Base-by-base conservation (phyloP, 179 eudicot genomes). In the Actinidia arguta region DNA sequence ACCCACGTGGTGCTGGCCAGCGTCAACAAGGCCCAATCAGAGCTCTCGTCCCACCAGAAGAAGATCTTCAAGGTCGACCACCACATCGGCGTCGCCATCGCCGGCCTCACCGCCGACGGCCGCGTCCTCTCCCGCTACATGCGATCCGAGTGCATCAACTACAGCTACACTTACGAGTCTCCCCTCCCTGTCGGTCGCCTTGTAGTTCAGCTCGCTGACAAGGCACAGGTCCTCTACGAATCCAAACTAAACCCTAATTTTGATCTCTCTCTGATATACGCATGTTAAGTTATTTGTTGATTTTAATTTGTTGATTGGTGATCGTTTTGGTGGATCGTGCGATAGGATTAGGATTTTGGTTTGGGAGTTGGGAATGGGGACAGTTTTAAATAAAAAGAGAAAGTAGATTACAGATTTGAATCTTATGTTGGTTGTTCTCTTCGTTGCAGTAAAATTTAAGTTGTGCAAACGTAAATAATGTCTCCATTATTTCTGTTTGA, bases 31-130 rank as follows among this genome's bases (percentile, higher is more conserved):
- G 91, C 99, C 22, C 94, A 92, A 27, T 92, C 96, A 0, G 96
- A 96, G 83, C 98, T 96, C 5, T 92, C 98, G 8, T 96, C 99
- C 20, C 98, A 96, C 80, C 99, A 96, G 85, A 92, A 92, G 78
- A 96, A 96, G 98, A 95, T 96, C 86, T 96, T 96, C 85, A 96
- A 96, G 87, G 97, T 91, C 31, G 98, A 93, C 42, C 97, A 94
- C 76, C 99, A 96, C 77, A 95, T 96, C 79, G 99, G 98, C 20
- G 97, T 96, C 63, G 98, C 98, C 72, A 96, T 96, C 83, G 98
- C 99, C 44, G 99, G 98, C 0, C 92, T 95, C 72, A 96, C 99
- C 39, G 99, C 98, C 52, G 98, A 95, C 78, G 98, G 98, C 7
- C 92, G 98, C 3, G 98, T 95, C 36, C 86, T 95, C 0, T 95